A percentile compares a stretch with the other conserved stretches of the same genome.
These are phyloP conservation scores for Salix caprea DNA, from an alignment of 345 rosid genomes.

Conservation along the genomic window DNA sequence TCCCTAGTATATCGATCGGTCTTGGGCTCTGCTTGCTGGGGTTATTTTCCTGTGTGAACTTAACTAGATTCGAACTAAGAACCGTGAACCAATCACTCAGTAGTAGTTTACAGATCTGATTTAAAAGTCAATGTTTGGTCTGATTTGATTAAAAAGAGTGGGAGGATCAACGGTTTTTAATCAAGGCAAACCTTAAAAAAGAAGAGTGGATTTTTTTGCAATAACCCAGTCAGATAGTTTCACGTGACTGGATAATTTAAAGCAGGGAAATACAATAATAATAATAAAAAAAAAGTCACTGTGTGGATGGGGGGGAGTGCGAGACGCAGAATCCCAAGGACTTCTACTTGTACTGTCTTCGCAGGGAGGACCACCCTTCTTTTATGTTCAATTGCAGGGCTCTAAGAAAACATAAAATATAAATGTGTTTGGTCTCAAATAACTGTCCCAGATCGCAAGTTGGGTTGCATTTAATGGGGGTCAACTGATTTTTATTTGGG, in stretches of 20 bases:
- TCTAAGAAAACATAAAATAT: neutral
- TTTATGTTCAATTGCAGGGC: neutral
- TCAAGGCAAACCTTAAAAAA: neutral
- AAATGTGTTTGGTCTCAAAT: neutral
- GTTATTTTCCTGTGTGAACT: neutral
- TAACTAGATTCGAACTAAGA: neutral
- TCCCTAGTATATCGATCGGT: neutral
- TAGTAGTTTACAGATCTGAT: neutral
- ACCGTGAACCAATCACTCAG: neutral
- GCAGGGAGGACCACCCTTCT: neutral
- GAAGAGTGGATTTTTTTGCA: neutral
- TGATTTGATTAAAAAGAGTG: neutral
- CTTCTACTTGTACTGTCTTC: neutral
- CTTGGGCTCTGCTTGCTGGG: neutral
- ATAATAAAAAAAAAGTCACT: neutral
- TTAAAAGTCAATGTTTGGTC: neutral
- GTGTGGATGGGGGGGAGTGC: neutral
- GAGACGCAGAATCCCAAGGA: constrained; percentile 20
- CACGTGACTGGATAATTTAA: neutral
- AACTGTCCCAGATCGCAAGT: neutral
- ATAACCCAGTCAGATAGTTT: neutral
- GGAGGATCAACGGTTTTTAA: neutral
- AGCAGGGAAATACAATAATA: neutral
- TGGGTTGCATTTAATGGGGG: neutral
- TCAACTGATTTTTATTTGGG: neutral